Base-by-base conservation (phyloP, 106 monocot species). In the Acorus gramineus region DNA sequence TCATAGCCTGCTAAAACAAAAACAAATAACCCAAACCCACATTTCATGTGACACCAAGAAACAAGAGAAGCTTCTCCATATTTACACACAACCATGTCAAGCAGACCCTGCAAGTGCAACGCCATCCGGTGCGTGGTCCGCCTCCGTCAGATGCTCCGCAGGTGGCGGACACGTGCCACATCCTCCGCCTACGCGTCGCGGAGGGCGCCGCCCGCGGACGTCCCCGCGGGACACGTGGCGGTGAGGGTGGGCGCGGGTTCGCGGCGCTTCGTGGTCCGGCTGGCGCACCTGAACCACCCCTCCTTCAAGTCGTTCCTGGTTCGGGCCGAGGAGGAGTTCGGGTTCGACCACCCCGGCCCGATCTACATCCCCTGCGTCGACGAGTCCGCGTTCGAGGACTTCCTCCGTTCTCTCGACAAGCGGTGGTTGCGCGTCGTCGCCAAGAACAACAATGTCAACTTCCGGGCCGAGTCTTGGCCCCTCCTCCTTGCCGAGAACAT, bases 261-360 rank as follows among this genome's bases (percentile, higher is more conserved):
- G 42, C 56, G 66, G 73, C 46, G 73, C 51, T 73, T 73, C 57
- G 59, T 73, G 0, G 66, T 73, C 7, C 65, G 57, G 44, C 49
- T 66, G 57, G 57, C 73, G 58, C 47, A 73, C 59, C 73, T 73
- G 58, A 73, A 66, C 65, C 73, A 73, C 58, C 73, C 73, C 7
- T 10, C 59, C 58, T 73, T 73, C 59, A 14, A 59, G 65, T 58
- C 58, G 59, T 65, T 73, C 11, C 66, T 73, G 11, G 51, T 52
- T 11, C 10, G 66, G 46, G 73, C 73, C 50, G 73, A 66, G 65
- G 73, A 73, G 59, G 73, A 65, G 58, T 73, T 44, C 73, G 73
- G 73, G 57, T 73, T 65, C 73, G 50, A 49, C 65, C 73, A 52
- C 43, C 13, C 65, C 2, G 74, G 74, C 10, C 74, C 74, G 5